Conservation (phyloP, 768 basidiomycete species). For the Lentinus tigrinus region DNA sequence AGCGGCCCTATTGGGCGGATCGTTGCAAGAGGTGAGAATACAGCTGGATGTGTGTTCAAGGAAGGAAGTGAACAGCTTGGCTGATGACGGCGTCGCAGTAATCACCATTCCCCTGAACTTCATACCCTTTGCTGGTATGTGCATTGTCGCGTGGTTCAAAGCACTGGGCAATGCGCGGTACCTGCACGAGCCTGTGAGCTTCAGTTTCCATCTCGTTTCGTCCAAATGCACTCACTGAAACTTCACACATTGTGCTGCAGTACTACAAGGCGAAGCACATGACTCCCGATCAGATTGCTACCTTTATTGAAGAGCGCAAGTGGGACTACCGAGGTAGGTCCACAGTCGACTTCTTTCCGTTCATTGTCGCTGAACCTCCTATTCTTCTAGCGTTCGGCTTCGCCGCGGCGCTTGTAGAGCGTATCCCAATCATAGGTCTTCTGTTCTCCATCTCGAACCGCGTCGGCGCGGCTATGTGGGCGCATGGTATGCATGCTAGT, state of each 20-base stretch:
- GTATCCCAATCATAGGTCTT: slow-evolving; percentile 77
- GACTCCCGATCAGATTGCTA: slow-evolving; percentile 61
- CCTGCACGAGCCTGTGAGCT: slow-evolving; percentile 65
- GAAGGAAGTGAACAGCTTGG: too few species aligned
- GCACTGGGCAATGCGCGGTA: slow-evolving; percentile 64
- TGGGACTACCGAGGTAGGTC: slow-evolving; percentile 79
- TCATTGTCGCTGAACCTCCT: not conserved
- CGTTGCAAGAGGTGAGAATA: slow-evolving; percentile 22
- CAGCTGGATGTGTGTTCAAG: too few species aligned
- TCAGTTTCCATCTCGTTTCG: not conserved
- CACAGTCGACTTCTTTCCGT: not conserved
- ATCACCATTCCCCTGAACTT: slow-evolving; percentile 62
- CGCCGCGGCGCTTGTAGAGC: slow-evolving; percentile 76
- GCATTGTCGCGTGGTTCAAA: slow-evolving; percentile 62
- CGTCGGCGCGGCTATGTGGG: slow-evolving; percentile 95
- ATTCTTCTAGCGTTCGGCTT: slow-evolving; percentile 74
- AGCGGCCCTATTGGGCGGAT: slow-evolving; percentile 16
- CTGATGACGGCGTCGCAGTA: slow-evolving; percentile 42
- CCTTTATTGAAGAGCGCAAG: slow-evolving; percentile 86
- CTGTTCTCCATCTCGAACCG: slow-evolving; percentile 84
- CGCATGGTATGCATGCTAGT: slow-evolving; percentile 69
- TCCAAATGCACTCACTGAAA: not conserved
- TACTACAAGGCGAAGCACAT: slow-evolving; percentile 88
- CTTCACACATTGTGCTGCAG: slow-evolving; percentile 37
- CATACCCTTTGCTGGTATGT: slow-evolving; percentile 60